Evolutionary conservation across 345 rosid species (phyloP).

Genomic region (Gossypium thurberi): DNA sequence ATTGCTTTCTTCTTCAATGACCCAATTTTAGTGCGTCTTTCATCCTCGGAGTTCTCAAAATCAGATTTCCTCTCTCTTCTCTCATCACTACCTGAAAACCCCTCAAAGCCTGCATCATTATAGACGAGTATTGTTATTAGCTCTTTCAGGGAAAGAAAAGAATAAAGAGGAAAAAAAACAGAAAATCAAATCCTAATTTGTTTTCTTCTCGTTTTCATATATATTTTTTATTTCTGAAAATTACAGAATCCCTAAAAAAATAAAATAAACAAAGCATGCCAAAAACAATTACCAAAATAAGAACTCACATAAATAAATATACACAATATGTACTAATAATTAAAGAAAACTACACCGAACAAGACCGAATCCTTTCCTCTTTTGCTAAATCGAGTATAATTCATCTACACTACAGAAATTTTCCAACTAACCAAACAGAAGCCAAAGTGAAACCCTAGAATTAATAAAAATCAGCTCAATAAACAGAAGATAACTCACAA

Average conservation of each 20-base stretch:
- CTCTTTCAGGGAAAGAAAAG: neutral
- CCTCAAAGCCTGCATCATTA: conserved; percentile 75
- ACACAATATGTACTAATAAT: neutral
- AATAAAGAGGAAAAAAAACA: too few relatives aligned
- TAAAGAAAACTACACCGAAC: neutral
- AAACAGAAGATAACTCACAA: conserved; percentile 48
- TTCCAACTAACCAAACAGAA: conserved; percentile 15
- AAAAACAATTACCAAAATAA: neutral
- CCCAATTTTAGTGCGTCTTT: conserved; percentile 90
- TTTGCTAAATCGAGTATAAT: conserved; percentile 4
- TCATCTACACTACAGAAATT: neutral
- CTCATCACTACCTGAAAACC: conserved; percentile 82
- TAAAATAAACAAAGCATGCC: neutral
- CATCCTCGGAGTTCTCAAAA: conserved; percentile 97
- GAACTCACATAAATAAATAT: neutral
- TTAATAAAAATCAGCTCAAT: neutral
- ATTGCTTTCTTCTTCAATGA: conserved; percentile 87
- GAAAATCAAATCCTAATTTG: neutral
- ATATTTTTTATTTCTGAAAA: neutral
- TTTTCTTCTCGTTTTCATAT: neutral
- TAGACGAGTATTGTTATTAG: neutral
- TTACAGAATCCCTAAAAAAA: neutral
- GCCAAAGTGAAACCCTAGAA: conserved; percentile 31
- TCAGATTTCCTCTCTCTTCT: conserved; percentile 89
- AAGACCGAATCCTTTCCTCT: neutral